phyloP scores from a whole-genome alignment of 768 basidiomycete genomes.

The Arthromyces matolae region DNA sequence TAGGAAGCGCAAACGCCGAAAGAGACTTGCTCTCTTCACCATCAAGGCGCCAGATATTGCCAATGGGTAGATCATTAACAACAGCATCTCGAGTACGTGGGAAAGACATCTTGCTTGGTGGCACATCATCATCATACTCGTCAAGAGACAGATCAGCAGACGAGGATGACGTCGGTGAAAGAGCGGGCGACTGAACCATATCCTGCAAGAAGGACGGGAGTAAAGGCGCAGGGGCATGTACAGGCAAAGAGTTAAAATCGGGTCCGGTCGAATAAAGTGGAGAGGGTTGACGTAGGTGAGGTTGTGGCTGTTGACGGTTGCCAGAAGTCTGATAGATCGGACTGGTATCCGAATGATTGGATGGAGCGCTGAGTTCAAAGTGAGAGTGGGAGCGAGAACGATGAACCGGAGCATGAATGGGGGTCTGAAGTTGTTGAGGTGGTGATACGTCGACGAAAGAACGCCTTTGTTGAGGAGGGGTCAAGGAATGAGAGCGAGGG shows the following conservation, averaged over 20 bases:
- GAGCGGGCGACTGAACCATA: slow-evolving; percentile 63
- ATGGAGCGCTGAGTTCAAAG: slow-evolving; percentile 43
- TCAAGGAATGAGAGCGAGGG: slow-evolving; percentile 41
- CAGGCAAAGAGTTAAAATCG: slow-evolving; percentile 24
- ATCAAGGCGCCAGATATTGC: slow-evolving; percentile 71
- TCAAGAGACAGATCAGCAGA: slow-evolving; percentile 66
- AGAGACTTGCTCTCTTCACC: slow-evolving; percentile 64
- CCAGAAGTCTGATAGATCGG: slow-evolving; percentile 70
- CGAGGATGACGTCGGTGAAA: slow-evolving; percentile 61
- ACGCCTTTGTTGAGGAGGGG: slow-evolving; percentile 42
- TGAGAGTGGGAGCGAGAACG: slow-evolving; percentile 55
- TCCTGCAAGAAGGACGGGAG: slow-evolving; percentile 79
- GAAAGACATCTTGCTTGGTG: slow-evolving; percentile 24
- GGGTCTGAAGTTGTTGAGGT: slow-evolving; percentile 21
- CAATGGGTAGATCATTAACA: slow-evolving; percentile 28
- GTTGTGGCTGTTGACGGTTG: slow-evolving; percentile 19
- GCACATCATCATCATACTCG: slow-evolving; percentile 46
- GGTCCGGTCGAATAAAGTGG: slow-evolving; percentile 36
- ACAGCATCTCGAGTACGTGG: slow-evolving; percentile 26
- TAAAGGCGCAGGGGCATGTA: slow-evolving; percentile 47
- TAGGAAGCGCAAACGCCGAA: slow-evolving; percentile 45
- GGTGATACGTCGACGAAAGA: slow-evolving; percentile 34
- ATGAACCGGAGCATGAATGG: slow-evolving; percentile 35
- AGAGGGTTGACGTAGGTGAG: slow-evolving; percentile 40
- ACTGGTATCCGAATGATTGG: slow-evolving; percentile 23